Evolutionary conservation across 2,329 filamentous ascomycete species (phyloP), one percentile per base, ranked within the genome.

Genomic region (Fusarium albidum): DNA sequence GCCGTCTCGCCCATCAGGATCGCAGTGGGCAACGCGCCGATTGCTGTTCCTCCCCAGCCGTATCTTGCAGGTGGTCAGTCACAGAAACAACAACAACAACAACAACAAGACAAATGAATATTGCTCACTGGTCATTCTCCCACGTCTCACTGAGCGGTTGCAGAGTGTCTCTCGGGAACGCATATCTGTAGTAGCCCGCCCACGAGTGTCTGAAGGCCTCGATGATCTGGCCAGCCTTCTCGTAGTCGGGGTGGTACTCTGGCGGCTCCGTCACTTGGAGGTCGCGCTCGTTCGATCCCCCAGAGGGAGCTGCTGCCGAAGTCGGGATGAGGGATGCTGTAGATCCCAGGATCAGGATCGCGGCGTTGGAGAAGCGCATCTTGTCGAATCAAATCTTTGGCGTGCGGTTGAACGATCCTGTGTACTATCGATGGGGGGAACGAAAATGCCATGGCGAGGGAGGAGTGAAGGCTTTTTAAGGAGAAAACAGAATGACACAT

Each of bases 31-130:
- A 96, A 78, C 2, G 90, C 89, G 70, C 96, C 92, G 12, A 95
- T 82, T 1, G 91, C 90, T 34, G 87, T 92, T 26, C 91, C 90
- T 18, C 91, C 92, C 92, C 92, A 96, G 47, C 85, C 88, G 67
- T 93, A 93, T 57, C 90, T 93, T 52, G 33, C 25, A 15, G 9
- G 17, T 2, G 12, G 8, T 5, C 8, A 21, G 21, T 7, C 21
- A 21, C n/a, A n/a, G n/a, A n/a, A n/a, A n/a, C n/a, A n/a, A n/a
- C n/a, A n/a, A n/a, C n/a, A n/a, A n/a, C n/a, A n/a, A n/a, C n/a
- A 21, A 21, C 5, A 21, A 21, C 21, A 21, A 21, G 21, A 7
- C 4, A 4, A 7, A 7, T 21, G 21, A 4, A 7, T 21, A 21
- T 10, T 12, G 9, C 77, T 60, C 75, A 91, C 90, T 89, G 82